A percentile compares a stretch with the other conserved stretches of the same genome.
phyloP scores from a whole-genome alignment of 139 green algal species.

The Chlorella vulgaris region DNA sequence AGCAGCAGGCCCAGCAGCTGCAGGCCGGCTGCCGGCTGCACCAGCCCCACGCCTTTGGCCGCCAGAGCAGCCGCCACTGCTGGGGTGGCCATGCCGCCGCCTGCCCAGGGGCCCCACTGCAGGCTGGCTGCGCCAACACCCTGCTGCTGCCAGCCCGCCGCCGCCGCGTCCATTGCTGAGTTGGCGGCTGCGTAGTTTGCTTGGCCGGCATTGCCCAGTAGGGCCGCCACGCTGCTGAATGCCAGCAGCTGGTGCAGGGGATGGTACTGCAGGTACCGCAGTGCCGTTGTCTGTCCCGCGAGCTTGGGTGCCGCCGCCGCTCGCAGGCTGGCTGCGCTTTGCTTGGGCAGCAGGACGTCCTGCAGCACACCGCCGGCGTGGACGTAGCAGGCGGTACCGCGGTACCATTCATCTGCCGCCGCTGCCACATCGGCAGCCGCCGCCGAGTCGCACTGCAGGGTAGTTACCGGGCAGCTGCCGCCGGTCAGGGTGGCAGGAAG shows the following conservation, averaged over 20 bases:
- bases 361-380: slow-evolving; percentile 75
- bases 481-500: background rate
- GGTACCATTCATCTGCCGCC: background rate
- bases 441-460: slow-evolving; percentile 34
- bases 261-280: slow-evolving; percentile 1
- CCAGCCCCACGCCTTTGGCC: slow-evolving; percentile 68
- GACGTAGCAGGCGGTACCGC: background rate
- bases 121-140: slow-evolving; percentile 24
- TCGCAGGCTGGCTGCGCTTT: slow-evolving; percentile 44
- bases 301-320: slow-evolving; percentile 59
- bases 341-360: slow-evolving; percentile 67
- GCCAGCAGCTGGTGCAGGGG: slow-evolving; percentile 61
- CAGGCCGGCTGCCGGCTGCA: slow-evolving; percentile 7
- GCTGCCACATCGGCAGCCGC: slow-evolving; percentile 24
- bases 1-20: slow-evolving; percentile 55
- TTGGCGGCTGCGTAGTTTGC: slow-evolving; percentile 84
- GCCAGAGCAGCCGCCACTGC: slow-evolving; percentile 56
- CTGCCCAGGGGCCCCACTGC: slow-evolving; percentile 91
- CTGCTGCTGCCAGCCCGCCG: background rate
- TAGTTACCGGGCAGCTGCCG: background rate
- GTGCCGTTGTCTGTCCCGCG: background rate
- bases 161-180: slow-evolving; percentile 60
- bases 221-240: slow-evolving; percentile 76
- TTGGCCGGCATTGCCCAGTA: slow-evolving; percentile 84
- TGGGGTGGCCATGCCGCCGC: slow-evolving; percentile 80